These are phyloP conservation scores for Saccharomycopsis amapae DNA, from an alignment of 805 yeast species.

Conservation along the genomic window DNA sequence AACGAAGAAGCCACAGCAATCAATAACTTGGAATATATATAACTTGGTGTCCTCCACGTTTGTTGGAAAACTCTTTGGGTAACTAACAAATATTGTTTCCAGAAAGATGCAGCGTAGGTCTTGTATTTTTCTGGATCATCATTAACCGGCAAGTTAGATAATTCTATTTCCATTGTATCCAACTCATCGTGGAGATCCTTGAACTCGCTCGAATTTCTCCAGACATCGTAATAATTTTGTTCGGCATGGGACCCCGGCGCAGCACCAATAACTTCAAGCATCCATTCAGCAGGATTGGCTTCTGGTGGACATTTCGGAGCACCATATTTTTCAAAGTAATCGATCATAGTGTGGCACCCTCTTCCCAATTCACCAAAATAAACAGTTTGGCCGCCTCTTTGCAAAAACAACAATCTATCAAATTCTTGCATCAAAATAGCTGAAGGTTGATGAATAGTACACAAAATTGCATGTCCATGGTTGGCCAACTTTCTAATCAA, in stretches of 20 bases:
- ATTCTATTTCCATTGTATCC: slow-evolving; percentile 45
- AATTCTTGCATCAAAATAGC: slow-evolving; percentile 62
- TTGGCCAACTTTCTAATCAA: slow-evolving; percentile 60
- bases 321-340: slow-evolving; percentile 66
- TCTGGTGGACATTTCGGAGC: slow-evolving; percentile 54
- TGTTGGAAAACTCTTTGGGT: slow-evolving; percentile 49
- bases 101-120: slow-evolving; percentile 39
- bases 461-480: slow-evolving; percentile 67
- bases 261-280: slow-evolving; percentile 69
- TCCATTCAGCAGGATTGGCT: slow-evolving; percentile 74
- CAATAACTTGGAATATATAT: slow-evolving; percentile 48
- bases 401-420: slow-evolving; percentile 58
- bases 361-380: slow-evolving; percentile 78
- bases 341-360: slow-evolving; percentile 48
- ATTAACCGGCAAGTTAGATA: slow-evolving; percentile 31
- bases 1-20: slow-evolving; percentile 48
- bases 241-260: slow-evolving; percentile 62
- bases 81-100: slow-evolving; percentile 38
- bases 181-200: slow-evolving; percentile 46
- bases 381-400: slow-evolving; percentile 72
- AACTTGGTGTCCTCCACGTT: slow-evolving; percentile 58
- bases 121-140: slow-evolving; percentile 25
- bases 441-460: slow-evolving; percentile 76
- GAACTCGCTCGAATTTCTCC: slow-evolving; percentile 49
- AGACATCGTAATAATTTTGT: slow-evolving; percentile 57